Evolutionary conservation across 257 asterid species (phyloP), one percentile per base, ranked within the genome.

Genomic region (Ajuga chamaepitys): DNA sequence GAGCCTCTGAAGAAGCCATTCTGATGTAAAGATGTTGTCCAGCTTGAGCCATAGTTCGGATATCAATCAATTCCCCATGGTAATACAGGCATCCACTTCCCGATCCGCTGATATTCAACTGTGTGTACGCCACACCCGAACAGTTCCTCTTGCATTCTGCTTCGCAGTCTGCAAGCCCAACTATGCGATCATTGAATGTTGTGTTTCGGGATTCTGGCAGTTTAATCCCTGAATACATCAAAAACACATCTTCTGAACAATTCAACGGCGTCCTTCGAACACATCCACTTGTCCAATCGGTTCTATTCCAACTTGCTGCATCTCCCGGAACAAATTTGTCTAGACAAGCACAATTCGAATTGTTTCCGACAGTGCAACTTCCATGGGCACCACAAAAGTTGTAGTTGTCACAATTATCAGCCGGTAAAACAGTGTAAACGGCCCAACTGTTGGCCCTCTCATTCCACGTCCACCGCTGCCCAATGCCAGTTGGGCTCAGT

Each of bases 1-100:
- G 12, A 40, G 46, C 10, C 25, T 79, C 79, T 11, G 83, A 64
- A 32, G 72, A 24, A 21, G 80, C 68, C 72, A 80, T 58, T 61
- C 82, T 67, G 37, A 80, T 71, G 37, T 71, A 80, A 32, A 80
- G 54, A 8, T 52, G 70, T 14, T 71, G 70, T 14, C 68, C 70
- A 17, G 58, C 63, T 37, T 26, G 14, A n/a, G 67, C 26, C 9
- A 67, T 13, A 2, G 30, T 52, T 67, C 74, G 80, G 3, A 80
- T 53, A 26, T 83, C 86, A 9, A 70, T 17, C 70, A 83, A 80
- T 14, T 77, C 80, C 7, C 68, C 75, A 11, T 67, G 61, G 78
- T 85, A 80, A 58, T 61, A 46, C 80, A 82, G 21, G 77, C 88
- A 82, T 10, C 88, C 88, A 68, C 77, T 37, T 37, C 17, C 55